Evolutionary conservation across 2,329 filamentous ascomycete genomes (phyloP), one percentile per base, ranked within the genome.

Genomic region (Pyrenophora graminea): DNA sequence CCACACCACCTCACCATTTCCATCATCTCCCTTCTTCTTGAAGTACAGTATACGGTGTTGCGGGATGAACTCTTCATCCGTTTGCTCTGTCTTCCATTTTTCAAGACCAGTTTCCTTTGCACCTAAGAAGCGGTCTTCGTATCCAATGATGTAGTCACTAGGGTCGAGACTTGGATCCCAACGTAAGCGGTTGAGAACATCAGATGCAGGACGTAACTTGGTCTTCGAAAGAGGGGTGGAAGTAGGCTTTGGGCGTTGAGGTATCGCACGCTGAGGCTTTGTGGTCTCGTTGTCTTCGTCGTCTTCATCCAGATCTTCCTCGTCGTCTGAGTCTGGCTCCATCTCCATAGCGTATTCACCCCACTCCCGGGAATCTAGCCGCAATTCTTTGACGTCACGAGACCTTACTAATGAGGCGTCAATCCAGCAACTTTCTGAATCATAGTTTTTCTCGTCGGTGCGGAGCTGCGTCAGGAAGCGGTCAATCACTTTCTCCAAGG

Each of bases 31-130:
- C 15, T 68, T 74, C 53, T 72, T 72, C 55, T 75, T 78, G 56
- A 82, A 78, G 53, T 80, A 79, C 47, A 79, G 52, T 15, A 84
- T 78, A 2, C 81, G 74, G 67, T 83, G 80, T 56, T 79, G 76
- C 3, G 81, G 81, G 48, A 83, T 82, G 48, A 82, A 83, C 39
- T 83, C 80, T 51, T 83, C 80, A 23, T 83, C 74, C 8, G 80
- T 82, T 27, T 76, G 75, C 40, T 82, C 80, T 15, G 72, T 76
- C 59, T 81, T 79, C 81, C 81, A 83, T n/a, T 69, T 72, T 39
- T 75, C 72, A 3, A 82, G 65, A 7, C 69, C 60, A 9, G 76
- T 75, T 66, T 82, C 81, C 48, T 77, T 71, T 17, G 77, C 71
- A 0, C 79, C 80, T 9, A 76, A 60, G 47, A 83, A 83, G 8